Base-by-base conservation (phyloP, 73 alveolate species). In the Paramecium tetraurelia region DNA sequence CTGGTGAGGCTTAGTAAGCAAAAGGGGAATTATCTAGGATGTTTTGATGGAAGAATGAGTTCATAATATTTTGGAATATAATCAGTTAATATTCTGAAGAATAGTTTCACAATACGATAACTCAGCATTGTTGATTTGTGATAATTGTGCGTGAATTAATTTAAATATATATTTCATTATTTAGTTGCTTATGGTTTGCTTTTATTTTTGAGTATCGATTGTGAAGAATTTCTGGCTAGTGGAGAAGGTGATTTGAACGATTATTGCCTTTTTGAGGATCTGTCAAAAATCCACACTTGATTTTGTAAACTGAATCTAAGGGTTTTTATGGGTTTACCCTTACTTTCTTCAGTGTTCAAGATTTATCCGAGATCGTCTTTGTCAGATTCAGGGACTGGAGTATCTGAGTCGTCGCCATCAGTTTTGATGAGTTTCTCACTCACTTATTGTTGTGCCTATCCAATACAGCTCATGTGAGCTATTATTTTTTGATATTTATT, bases 361-460 rank as follows among this genome's bases (percentile, higher is more conserved):
- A 63, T 63, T 72, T 72, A 72, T 20, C 29, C 29, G 53, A 36
- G 59, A 72, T 72, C 68, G n/a, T 72, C 86, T 36, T 36, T 40
- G 18, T 72, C 86, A 29, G 86, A 72, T 36, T 72, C 86, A 33
- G 86, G 86, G 5, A 72, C 40, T 4, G 46, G 59, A 36, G 18
- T 43, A 35, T 72, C 59, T 35, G 57, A 33, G 9, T 36, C 59
- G 10, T 72, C 86, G 1, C 86, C 86, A 5, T 72, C 57, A 29
- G 68, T 36, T 72, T 72, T 72, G n/a, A 72, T 72, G 86, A 72
- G 40, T 43, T 72, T 72, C 33, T 40, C 31, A 72, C 86, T 72
- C 9, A 9, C 1, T 72, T 72, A 12, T 21, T 72, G 8, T 40
- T 72, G 31, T 10, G 40, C 33, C 27, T 38, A 21, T 33, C 86